Evolutionary conservation across 257 asterid genomes (phyloP).

Genomic region (Penstemon davidsonii): DNA sequence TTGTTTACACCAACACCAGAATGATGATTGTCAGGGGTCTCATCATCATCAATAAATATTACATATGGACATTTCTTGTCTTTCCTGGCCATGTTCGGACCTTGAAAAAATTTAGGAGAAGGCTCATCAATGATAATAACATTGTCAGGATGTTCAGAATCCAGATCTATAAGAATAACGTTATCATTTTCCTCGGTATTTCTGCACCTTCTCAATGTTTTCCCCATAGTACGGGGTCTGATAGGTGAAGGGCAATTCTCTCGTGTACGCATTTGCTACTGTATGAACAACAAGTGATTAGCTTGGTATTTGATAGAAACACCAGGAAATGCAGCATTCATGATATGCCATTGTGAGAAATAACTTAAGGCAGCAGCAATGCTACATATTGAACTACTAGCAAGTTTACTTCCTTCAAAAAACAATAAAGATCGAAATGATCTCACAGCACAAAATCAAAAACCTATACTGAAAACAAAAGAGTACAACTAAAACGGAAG

Average conservation of each 20-base stretch:
- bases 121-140: conserved; percentile 33
- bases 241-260: conserved; percentile 30
- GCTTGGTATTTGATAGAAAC: not conserved
- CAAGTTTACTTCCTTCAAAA: too few relatives aligned
- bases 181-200: conserved; percentile 30
- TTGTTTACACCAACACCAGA: conserved; percentile 22
- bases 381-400: too few relatives aligned
- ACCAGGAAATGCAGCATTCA: too few relatives aligned
- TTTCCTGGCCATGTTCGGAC: conserved; percentile 25
- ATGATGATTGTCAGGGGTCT: conserved; percentile 21
- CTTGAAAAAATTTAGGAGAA: conserved; percentile 21
- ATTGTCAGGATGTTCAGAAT: conserved; percentile 29
- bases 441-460: too few relatives aligned
- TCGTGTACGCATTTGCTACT: conserved; percentile 39
- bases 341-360: too few relatives aligned
- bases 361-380: too few relatives aligned
- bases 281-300: not conserved
- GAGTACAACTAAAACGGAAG: too few relatives aligned
- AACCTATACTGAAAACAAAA: too few relatives aligned
- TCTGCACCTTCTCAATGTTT: conserved; percentile 36
- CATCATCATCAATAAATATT: conserved; percentile 54
- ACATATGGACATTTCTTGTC: conserved; percentile 10
- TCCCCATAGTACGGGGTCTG: conserved; percentile 31
- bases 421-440: too few relatives aligned
- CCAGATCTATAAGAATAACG: conserved; percentile 43